Conservation (phyloP, 2,329 filamentous ascomycete species). For the Aspergillus jensenii region DNA sequence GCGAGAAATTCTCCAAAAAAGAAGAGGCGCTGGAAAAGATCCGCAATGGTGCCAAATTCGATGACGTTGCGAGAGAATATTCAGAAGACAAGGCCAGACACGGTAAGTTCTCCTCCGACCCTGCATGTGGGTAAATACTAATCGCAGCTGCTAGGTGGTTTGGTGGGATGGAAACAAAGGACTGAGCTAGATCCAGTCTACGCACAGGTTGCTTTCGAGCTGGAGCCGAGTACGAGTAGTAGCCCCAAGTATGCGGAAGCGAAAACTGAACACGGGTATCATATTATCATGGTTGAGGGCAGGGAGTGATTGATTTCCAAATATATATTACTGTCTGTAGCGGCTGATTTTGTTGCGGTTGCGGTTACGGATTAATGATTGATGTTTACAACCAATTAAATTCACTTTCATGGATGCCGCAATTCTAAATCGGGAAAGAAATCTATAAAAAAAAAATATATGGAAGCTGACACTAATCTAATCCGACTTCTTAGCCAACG, state of each 20-base stretch:
- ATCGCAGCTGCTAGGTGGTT: constrained; percentile 50
- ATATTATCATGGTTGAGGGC: constrained; percentile 68
- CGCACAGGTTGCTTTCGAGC: constrained; percentile 62
- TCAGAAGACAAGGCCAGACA: constrained; percentile 66
- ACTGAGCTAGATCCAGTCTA: constrained; percentile 59
- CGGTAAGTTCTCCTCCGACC: constrained; percentile 33
- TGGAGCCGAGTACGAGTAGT: constrained; percentile 61
- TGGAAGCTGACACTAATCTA: constrained; percentile 13
- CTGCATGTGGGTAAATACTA: neutral
- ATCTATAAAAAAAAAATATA: constrained; percentile 4
- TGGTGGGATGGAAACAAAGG: constrained; percentile 63
- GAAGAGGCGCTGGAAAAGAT: constrained; percentile 64
- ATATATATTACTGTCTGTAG: neutral
- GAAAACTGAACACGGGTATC: constrained; percentile 66
- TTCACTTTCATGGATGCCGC: neutral
- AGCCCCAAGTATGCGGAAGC: constrained; percentile 62
- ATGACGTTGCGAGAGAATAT: constrained; percentile 64
- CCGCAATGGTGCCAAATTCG: constrained; percentile 60
- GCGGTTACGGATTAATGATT: neutral
- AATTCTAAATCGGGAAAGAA: neutral
- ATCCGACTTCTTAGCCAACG: constrained; percentile 31
- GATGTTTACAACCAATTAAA: neutral
- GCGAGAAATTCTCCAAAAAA: constrained; percentile 65
- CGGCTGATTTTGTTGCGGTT: neutral
- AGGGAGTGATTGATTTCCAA: constrained; percentile 47